Base-by-base conservation (phyloP, 2,329 filamentous ascomycete genomes). In the Aureobasidium sp. region DNA sequence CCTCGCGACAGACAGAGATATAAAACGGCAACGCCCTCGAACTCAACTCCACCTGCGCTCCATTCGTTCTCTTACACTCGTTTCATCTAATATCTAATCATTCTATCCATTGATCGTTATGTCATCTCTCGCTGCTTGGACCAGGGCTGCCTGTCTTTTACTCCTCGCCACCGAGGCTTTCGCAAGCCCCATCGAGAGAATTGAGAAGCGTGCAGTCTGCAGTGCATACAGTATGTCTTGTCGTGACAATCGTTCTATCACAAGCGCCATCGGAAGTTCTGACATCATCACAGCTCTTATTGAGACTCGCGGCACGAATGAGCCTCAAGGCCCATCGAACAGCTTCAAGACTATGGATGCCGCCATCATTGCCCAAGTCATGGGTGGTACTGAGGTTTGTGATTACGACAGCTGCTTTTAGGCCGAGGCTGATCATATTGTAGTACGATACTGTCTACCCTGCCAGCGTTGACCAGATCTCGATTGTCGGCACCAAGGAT, bases 261-360 rank as follows among this genome's bases (percentile, higher is more conserved):
- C 17, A 11, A 42, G 17, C 5, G 1, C 20, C n/a, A 31, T 9
- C 17, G 6, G 14, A 4, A 7, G 3, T 15, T 14, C n/a, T 55
- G 6, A 39, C 25, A 20, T 14, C 1, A 20, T 14, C 20, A 12
- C 6, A 58, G 34, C 67, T 12, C 62, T 70, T 61, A 68, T 71
- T 61, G 63, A 70, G 58, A 70, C 68, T n/a, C 65, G 69, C 9
- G 69, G 69, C 27, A 70, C 68, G 1, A 62, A 63, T 11, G 68
- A 70, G 55, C 20, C 61, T 29, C 68, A 69, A 53, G 68, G 68
- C 2, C 62, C 61, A n/a, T 62, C 64, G 48, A 63, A 69, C 1
- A 70, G 68, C 25, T 74, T 74, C 67, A 63, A 63, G n/a, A 73
- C 70, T 25, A 74, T 75, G 69, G 74, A 75, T 64, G 20, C 51